These are phyloP conservation scores for Nothopassalora personata DNA, from an alignment of 2,329 filamentous ascomycete genomes.

Conservation along the genomic window DNA sequence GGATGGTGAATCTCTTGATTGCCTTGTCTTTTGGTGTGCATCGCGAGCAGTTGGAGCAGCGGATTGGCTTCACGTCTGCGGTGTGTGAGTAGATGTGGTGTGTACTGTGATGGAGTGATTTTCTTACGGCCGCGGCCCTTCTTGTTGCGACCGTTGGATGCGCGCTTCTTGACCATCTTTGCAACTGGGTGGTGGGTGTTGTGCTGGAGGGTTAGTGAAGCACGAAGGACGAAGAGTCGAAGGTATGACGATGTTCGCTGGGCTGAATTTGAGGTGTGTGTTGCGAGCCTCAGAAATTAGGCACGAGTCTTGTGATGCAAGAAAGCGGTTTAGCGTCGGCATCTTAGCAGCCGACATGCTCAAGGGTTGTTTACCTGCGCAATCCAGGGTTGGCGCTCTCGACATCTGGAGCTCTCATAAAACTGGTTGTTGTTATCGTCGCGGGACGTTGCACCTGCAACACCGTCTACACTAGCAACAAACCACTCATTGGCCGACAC, in stretches of 20 bases:
- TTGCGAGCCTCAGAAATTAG: not conserved
- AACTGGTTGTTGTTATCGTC: not conserved
- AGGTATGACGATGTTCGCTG: not conserved
- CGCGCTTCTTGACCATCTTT: conserved; percentile 72
- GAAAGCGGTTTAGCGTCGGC: not conserved
- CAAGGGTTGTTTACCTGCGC: not conserved
- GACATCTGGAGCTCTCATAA: not conserved
- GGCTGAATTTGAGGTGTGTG: not conserved
- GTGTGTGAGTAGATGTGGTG: conserved; percentile 32
- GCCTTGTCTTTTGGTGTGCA: conserved; percentile 98
- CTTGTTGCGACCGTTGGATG: conserved; percentile 94
- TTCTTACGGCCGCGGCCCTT: conserved; percentile 75
- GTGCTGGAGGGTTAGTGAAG: conserved; percentile 13
- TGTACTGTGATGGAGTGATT: not conserved
- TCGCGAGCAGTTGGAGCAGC: conserved; percentile 77
- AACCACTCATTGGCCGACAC: not conserved
- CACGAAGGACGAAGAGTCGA: not conserved
- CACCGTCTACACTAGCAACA: not conserved
- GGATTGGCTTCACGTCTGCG: conserved; percentile 92
- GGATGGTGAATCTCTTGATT: conserved; percentile 99
- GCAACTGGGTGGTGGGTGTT: conserved; percentile 40
- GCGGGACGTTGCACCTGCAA: not conserved
- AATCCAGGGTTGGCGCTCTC: not conserved
- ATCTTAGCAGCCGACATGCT: not conserved
- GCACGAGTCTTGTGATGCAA: not conserved